Evolutionary conservation across 306 rosid genomes (phyloP), one percentile per base, ranked within the genome.

Genomic region (Sechiopsis laciniata): DNA sequence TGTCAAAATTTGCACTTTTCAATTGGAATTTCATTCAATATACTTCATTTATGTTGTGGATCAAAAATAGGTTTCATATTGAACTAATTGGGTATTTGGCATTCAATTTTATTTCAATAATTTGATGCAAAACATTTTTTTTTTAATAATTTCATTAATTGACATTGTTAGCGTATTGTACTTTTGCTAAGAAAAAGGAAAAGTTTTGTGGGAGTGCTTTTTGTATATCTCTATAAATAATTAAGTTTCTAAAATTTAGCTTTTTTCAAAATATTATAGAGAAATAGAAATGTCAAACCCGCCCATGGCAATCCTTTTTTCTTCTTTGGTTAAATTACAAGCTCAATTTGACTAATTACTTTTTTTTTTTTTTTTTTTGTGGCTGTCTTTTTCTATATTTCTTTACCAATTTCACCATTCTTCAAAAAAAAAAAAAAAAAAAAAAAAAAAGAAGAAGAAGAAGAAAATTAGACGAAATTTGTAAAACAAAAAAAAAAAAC

Each of bases 1-100:
- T 20, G 35, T 50, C 58, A 64, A 45, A 5, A 7, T 45, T 32
- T 67, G 21, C 72, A 19, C 17, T 13, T 42, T 65, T 65, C 24
- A 65, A 52, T 52, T 19, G 37, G 29, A 46, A 67, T 20, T 45
- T 46, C 58, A 50, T 50, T 50, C 14, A 46, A 12, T 48, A 68
- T 68, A 50, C 58, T 50, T 68, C 73, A 67, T 68, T 68, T 51
- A 68, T 48, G 20, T 50, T 20, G 2, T 66, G 54, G 55, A 66
- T 66, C 5, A 29, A 62, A 55, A 62, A 62, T 15, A 16, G 50
- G 69, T 21, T 35, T 65, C 29, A 65, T 65, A 65, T 65, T 37
- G 1, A 65, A n/a, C 13, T 65, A 65, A 65, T 65, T 42, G 72
- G 55, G 35, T 17, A 12, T 66, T 42, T 66, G 52, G 6, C 4